Evolutionary conservation across 345 rosid genomes (phyloP).

Genomic region (Eucalyptus decipiens): DNA sequence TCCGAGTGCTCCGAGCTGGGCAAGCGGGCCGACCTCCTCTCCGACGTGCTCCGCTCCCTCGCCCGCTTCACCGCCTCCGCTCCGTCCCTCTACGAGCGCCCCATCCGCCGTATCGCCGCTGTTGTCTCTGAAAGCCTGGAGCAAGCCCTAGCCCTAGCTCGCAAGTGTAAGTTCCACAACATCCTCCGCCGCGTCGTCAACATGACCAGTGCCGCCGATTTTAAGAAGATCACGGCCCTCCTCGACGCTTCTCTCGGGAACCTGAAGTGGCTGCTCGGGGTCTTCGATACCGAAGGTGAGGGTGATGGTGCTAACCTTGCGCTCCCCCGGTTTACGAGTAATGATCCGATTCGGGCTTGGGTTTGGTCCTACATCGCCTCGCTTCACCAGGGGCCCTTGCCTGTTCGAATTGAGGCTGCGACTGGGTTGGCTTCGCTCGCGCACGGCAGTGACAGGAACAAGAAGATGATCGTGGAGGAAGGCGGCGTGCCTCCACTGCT

Average conservation of each 20-base stretch:
- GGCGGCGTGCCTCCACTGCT: too few relatives aligned
- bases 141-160: too few relatives aligned
- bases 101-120: rapidly evolving
- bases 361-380: constrained; percentile 10
- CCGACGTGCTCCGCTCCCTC: too few relatives aligned
- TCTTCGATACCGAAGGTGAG: neutral
- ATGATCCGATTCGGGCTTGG: constrained; percentile 4
- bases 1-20: too few relatives aligned
- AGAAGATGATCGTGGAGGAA: too few relatives aligned
- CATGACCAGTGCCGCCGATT: neutral
- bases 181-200: too few relatives aligned
- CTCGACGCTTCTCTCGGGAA: neutral
- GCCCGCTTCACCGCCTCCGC: too few relatives aligned
- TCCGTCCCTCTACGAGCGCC: too few relatives aligned
- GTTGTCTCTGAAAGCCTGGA: too few relatives aligned
- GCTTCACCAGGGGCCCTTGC: neutral
- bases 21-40: too few relatives aligned
- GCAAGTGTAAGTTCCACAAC: too few relatives aligned
- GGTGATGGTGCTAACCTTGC: neutral
- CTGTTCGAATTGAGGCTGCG: constrained; percentile 10
- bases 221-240: neutral
- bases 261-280: neutral
- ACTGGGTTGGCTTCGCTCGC: neutral
- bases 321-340: neutral
- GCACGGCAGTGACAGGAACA: rapidly evolving